A percentile compares a stretch with the other conserved stretches of the same genome.
phyloP scores from a whole-genome alignment of 176 grass and related monocot genomes.

The Avena atlantica region DNA sequence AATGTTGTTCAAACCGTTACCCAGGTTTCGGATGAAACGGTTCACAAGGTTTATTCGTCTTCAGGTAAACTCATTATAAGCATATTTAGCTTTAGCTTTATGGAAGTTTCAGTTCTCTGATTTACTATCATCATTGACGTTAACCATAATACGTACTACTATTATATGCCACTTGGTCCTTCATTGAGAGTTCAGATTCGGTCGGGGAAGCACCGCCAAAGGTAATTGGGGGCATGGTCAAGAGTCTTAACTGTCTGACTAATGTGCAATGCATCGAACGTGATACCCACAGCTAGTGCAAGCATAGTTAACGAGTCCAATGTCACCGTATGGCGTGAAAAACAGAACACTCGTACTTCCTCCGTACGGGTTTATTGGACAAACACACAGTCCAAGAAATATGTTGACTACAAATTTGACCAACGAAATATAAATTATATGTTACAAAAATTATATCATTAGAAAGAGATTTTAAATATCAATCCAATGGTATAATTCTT shows the following conservation, averaged over 20 bases:
- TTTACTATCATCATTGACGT: background rate
- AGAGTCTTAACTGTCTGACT: background rate
- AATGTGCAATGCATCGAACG: background rate
- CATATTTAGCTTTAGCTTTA: no score
- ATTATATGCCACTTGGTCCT: no score
- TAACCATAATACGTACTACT: background rate
- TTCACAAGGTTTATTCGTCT: conserved; percentile 34
- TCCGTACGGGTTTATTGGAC: no score
- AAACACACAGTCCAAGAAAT: no score
- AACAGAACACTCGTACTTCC: no score
- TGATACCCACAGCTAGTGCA: background rate
- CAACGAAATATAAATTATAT: no score
- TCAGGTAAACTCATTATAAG: conserved; percentile 12
- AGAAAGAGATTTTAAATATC: no score
- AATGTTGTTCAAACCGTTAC: background rate
- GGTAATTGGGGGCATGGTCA: background rate
- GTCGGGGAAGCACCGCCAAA: background rate
- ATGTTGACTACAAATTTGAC: no score
- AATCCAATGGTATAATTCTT: no score
- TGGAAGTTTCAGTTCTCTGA: background rate
- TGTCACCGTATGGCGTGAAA: no score
- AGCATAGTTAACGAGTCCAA: no score
- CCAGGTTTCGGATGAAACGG: conserved; percentile 12
- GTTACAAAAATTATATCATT: no score
- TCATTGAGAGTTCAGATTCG: conserved; percentile 28